Evolutionary conservation across 2,329 filamentous ascomycete genomes (phyloP), one percentile per base, ranked within the genome.

Genomic region (Exophiala sp.): DNA sequence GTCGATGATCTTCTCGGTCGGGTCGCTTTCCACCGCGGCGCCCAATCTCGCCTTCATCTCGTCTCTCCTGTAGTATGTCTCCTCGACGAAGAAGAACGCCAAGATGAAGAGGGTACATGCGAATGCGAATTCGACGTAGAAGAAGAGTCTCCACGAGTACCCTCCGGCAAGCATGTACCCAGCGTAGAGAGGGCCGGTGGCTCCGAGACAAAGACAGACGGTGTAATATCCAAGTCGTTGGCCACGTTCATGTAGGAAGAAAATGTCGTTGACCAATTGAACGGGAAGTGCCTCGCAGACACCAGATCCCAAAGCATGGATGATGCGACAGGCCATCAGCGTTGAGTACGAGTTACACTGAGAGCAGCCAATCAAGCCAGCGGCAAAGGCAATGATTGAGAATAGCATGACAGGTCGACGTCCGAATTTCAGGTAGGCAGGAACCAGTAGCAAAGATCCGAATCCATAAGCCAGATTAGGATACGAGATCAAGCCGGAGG

Each of bases 381-480:
- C 71, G 3, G 72, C 61, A 45, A 75, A 76, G 69, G 66, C 47
- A 18, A 46, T n/a, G 34, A 39, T 18, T 16, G 21, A 24, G 41
- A 21, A 47, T n/a, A 54, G 41, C n/a, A 29, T 39, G n/a, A 18
- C 40, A 12, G 40, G 40, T 24, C 40, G 18, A 21, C 40, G 42
- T 16, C 14, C 10, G 20, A 11, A 34, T 35, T 20, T 50, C 8
- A 46, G 41, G 34, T 85, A 85, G 34, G 79, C 65, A 0, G 81
- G 81, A 0, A 85, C 79, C 1, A 84, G 71, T 2, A 84, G 36
- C 16, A 84, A 69, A 0, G 78, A 79, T 2, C 75, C 78, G 55
- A 83, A 81, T 0, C 82, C 82, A 66, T 81, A 84, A 3, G 78
- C 77, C 16, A 84, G 71, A 64, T 84, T 84, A 0, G 81, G 77